Evolutionary conservation across 306 rosid species (phyloP).

Genomic region (Ammopiptanthus mongolicus): DNA sequence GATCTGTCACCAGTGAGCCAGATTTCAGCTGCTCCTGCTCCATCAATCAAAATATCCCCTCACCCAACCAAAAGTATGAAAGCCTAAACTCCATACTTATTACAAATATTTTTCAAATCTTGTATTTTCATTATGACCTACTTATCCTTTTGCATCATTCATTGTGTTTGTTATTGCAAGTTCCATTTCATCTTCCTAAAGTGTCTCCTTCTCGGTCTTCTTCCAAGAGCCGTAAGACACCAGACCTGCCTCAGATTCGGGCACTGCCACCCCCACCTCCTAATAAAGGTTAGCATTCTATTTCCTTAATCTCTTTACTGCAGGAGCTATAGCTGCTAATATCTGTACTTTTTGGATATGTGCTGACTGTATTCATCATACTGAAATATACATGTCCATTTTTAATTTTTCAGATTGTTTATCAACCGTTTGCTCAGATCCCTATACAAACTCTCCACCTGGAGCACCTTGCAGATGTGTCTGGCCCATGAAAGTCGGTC

Average conservation of each 20-base stretch:
- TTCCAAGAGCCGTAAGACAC: constrained; percentile 41
- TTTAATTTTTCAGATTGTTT: constrained; percentile 62
- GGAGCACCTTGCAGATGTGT: constrained; percentile 89
- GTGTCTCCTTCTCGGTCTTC: constrained; percentile 39
- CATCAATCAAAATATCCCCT: constrained; percentile 29
- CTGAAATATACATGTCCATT: constrained; percentile 16
- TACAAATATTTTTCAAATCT: background rate
- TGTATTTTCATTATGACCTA: constrained; percentile 9
- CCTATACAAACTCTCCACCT: constrained; percentile 82
- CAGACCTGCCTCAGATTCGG: constrained; percentile 46
- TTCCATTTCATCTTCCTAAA: constrained; percentile 42
- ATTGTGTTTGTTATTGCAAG: constrained; percentile 33
- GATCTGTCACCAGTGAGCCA: constrained; percentile 38
- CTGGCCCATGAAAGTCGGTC: constrained; percentile 82
- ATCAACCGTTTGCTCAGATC: constrained; percentile 57
- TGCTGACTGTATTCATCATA: constrained; percentile 9
- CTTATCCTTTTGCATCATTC: constrained; percentile 16
- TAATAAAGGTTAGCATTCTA: constrained; percentile 58
- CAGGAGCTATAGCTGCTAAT: background rate
- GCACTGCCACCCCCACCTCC: constrained; percentile 97
- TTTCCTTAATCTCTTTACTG: background rate
- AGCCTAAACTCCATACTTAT: background rate
- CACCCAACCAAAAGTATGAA: constrained; percentile 60
- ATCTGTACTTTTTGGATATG: background rate
- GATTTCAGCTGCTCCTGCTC: constrained; percentile 49